A percentile compares a stretch with the other conserved stretches of the same genome.
phyloP scores from a whole-genome alignment of 2,329 filamentous ascomycete species.

The Metarhizium rileyi region DNA sequence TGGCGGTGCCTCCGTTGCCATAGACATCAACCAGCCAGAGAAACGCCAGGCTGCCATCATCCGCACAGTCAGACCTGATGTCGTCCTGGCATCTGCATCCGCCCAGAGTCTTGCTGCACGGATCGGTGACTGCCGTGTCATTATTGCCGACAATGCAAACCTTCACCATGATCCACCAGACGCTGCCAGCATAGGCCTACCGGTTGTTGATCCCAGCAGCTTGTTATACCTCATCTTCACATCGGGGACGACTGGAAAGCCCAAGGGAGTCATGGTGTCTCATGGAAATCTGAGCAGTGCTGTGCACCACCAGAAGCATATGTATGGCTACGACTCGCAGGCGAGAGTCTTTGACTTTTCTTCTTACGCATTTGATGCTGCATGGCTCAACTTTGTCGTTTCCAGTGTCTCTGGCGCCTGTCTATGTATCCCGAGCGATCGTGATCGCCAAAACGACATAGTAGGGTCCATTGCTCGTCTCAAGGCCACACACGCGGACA shows the following conservation, averaged over 20 bases:
- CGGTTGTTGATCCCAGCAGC: neutral
- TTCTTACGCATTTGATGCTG: neutral
- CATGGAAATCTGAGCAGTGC: neutral
- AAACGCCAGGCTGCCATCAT: neutral
- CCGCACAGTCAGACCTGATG: neutral
- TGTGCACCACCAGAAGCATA: neutral
- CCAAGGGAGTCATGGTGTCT: slow-evolving; percentile 2
- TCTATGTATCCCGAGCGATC: no score
- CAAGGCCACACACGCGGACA: no score
- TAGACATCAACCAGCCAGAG: neutral
- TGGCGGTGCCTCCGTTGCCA: neutral
- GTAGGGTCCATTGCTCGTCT: neutral
- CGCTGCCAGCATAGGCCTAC: no score
- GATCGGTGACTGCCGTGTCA: no score
- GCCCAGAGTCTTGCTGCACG: neutral
- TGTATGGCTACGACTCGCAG: neutral
- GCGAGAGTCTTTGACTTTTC: neutral
- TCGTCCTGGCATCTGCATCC: neutral
- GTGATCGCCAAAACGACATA: neutral
- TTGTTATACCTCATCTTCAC: slow-evolving; percentile 1
- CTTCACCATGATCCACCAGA: neutral
- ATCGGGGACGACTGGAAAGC: neutral
- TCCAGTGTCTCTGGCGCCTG: neutral
- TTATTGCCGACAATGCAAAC: neutral
- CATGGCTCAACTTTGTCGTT: neutral